A percentile compares a stretch with the other conserved stretches of the same genome.
Conservation (phyloP, 495 filamentous ascomycete genomes). For the Aspergillus avenaceus region DNA sequence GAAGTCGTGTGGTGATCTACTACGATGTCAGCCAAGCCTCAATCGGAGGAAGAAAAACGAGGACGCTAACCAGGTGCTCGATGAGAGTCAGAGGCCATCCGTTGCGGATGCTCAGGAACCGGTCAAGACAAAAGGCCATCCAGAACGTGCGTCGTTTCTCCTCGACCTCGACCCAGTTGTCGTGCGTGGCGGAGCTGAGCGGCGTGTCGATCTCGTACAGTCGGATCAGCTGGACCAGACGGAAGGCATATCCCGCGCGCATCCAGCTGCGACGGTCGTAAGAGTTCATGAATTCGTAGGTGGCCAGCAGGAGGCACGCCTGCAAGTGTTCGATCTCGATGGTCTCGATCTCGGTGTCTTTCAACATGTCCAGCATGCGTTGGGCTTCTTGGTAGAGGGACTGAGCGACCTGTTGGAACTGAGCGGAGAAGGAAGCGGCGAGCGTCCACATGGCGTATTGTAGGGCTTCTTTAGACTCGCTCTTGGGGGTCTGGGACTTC, state of each 20-base stretch:
- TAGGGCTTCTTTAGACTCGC: constrained; percentile 29
- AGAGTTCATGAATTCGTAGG: constrained; percentile 40
- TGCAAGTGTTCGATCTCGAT: constrained; percentile 39
- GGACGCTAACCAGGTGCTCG: constrained; percentile 37
- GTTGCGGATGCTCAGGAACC: constrained; percentile 39
- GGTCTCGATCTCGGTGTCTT: too few relatives aligned
- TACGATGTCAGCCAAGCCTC: neutral
- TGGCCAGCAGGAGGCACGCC: constrained; percentile 44
- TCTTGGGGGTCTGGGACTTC: constrained; percentile 8
- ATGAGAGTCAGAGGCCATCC: constrained; percentile 40
- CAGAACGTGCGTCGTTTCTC: constrained; percentile 48
- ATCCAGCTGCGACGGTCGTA: constrained; percentile 39
- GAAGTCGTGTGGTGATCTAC: constrained; percentile 35
- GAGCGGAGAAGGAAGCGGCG: constrained; percentile 42
- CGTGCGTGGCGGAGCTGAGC: neutral
- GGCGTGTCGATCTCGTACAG: constrained; percentile 38
- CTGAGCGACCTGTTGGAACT: constrained; percentile 37
- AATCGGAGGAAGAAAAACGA: neutral
- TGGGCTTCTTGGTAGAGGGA: constrained; percentile 37
- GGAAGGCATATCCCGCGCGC: constrained; percentile 45
- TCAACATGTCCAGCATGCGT: too few relatives aligned
- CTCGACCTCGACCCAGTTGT: constrained; percentile 24
- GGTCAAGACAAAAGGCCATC: constrained; percentile 49
- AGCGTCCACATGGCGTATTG: constrained; percentile 52
- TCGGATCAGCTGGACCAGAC: constrained; percentile 41